phyloP scores from a whole-genome alignment of 192 early-diverging fungal species.

The Funneliformis mosseae region DNA sequence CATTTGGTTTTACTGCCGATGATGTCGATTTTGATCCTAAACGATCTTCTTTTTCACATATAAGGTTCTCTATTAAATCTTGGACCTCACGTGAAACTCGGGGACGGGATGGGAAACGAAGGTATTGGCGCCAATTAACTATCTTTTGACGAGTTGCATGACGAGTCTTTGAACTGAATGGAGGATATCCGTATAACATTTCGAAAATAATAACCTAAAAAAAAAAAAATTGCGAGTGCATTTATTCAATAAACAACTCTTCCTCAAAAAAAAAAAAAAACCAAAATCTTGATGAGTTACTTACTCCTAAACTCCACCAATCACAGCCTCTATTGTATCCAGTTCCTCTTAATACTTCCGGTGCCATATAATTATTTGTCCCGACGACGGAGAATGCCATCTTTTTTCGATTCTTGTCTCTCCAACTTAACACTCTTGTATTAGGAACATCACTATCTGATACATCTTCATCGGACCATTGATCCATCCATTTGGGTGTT shows the following conservation, averaged over 20 bases:
- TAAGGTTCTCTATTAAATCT: slow-evolving; percentile 60
- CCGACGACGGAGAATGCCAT: slow-evolving; percentile 84
- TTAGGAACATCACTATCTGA: slow-evolving; percentile 44
- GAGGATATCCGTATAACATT: slow-evolving; percentile 75
- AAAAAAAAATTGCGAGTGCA: neutral
- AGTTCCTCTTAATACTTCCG: slow-evolving; percentile 70
- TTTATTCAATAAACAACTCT: neutral
- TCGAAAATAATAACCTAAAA: slow-evolving; percentile 65
- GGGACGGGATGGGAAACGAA: slow-evolving; percentile 61
- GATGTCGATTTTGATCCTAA: slow-evolving; percentile 45
- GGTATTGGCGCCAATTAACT: slow-evolving; percentile 63
- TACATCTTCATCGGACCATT: slow-evolving; percentile 53
- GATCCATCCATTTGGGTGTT: slow-evolving; percentile 36
- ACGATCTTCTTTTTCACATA: slow-evolving; percentile 62
- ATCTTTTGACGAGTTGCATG: slow-evolving; percentile 69
- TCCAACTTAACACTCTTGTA: slow-evolving; percentile 60
- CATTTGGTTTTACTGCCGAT: slow-evolving; percentile 42
- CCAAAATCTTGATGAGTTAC: neutral
- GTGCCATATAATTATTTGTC: slow-evolving; percentile 93
- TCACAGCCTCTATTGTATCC: slow-evolving; percentile 59
- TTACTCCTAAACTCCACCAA: slow-evolving; percentile 78
- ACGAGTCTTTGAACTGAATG: slow-evolving; percentile 60
- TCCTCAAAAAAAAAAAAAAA: neutral
- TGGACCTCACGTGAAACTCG: slow-evolving; percentile 55
- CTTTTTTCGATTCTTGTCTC: slow-evolving; percentile 50